Evolutionary conservation across 345 rosid species (phyloP).

Genomic region (Brassica rapa): DNA sequence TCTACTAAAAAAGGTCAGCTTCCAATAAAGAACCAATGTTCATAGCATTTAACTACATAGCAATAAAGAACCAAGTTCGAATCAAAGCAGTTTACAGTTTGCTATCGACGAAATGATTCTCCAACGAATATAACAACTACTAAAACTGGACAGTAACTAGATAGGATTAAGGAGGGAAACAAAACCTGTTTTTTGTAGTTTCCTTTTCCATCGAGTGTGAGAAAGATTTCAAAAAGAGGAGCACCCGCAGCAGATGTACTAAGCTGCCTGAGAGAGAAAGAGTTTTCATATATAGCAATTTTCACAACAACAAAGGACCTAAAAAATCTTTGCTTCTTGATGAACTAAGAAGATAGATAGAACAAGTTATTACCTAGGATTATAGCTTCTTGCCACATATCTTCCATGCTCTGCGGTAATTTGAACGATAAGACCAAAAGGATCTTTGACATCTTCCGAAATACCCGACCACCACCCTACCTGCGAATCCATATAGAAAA

Average conservation of each 20-base stretch:
- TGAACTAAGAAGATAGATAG: constrained; percentile 23
- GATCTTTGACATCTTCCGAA: constrained; percentile 73
- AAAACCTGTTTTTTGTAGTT: constrained; percentile 81
- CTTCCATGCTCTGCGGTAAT: constrained; percentile 97
- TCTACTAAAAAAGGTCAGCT: constrained; percentile 6
- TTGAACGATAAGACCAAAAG: constrained; percentile 78
- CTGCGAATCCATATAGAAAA: constrained; percentile 43
- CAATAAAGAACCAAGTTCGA: constrained; percentile 1
- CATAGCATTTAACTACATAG: not conserved
- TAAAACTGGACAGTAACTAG: constrained; percentile 6
- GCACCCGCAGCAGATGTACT: constrained; percentile 65
- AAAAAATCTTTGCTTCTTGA: not conserved
- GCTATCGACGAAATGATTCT: not conserved
- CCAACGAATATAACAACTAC: not conserved
- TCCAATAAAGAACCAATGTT: constrained; percentile 11
- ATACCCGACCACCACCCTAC: constrained; percentile 99
- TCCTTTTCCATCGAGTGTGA: constrained; percentile 65
- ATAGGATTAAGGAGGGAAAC: constrained; percentile 9
- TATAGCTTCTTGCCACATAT: constrained; percentile 81
- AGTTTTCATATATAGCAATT: not conserved
- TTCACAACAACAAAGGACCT: not conserved
- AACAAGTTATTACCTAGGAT: constrained; percentile 64
- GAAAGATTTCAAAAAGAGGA: constrained; percentile 87
- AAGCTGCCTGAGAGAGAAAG: constrained; percentile 67
- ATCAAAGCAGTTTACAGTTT: not conserved